These are phyloP conservation scores for Suillus hirtellus DNA, from an alignment of 768 basidiomycete species.

Conservation along the genomic window DNA sequence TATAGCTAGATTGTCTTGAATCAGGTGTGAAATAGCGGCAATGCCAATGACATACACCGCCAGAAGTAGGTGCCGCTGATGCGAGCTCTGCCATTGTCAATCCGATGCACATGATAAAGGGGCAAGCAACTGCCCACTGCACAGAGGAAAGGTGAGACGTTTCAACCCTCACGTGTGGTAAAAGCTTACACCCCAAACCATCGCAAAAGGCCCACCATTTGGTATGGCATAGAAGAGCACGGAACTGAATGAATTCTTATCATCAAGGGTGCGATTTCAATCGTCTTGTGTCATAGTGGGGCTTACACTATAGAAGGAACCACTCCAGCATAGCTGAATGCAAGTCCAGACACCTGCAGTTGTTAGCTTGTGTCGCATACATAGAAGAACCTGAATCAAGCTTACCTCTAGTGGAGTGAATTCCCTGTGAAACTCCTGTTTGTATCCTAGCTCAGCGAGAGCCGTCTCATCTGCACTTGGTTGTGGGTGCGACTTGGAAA, in stretches of 20 bases:
- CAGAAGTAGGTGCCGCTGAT: not conserved
- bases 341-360: no score
- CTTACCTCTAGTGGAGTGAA: not conserved
- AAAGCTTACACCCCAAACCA: not conserved
- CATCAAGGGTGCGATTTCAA: not conserved
- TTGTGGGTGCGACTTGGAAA: not conserved
- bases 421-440: not conserved
- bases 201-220: not conserved
- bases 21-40: not conserved
- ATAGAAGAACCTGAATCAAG: not conserved
- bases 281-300: not conserved
- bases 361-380: no score
- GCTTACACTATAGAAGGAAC: not conserved
- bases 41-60: not conserved
- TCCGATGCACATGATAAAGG: not conserved
- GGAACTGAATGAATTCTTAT: not conserved
- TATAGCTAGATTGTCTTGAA: not conserved
- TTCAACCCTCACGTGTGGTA: not conserved
- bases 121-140: not conserved
- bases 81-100: not conserved
- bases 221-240: not conserved
- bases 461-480: not conserved
- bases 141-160: not conserved
- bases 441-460: not conserved
- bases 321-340: not conserved